Percentiles rank a stretch among this genome's conserved stretches.
Conservation (phyloP, 768 basidiomycete species). For the Naganishia antarctica region DNA sequence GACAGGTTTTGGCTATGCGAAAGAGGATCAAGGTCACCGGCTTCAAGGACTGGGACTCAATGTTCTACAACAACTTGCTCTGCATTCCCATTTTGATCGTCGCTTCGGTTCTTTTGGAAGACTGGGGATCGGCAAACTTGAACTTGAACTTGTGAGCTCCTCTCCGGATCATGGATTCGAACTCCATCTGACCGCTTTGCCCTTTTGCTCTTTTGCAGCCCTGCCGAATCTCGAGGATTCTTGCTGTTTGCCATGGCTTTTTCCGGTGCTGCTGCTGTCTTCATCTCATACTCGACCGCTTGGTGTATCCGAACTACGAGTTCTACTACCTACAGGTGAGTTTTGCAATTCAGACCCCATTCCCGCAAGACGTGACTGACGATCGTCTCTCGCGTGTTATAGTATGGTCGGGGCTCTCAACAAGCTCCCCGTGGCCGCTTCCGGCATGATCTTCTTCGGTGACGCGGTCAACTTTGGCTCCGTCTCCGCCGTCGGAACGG, state of each 20-base stretch:
- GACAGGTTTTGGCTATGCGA: slow-evolving; percentile 86
- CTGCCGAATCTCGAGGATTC: slow-evolving; percentile 68
- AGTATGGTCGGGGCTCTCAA: slow-evolving; percentile 55
- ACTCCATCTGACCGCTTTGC: too few species aligned
- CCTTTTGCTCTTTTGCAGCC: slow-evolving; percentile 56
- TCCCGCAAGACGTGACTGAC: neutral
- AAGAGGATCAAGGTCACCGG: slow-evolving; percentile 91
- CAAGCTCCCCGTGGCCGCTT: slow-evolving; percentile 84
- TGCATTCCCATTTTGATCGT: slow-evolving; percentile 83
- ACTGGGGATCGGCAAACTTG: slow-evolving; percentile 79
- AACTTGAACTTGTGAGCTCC: slow-evolving; percentile 74
- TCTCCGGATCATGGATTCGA: too few species aligned
- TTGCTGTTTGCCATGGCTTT: slow-evolving; percentile 84
- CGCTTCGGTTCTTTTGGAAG: slow-evolving; percentile 77
- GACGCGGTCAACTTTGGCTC: slow-evolving; percentile 82
- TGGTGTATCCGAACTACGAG: slow-evolving; percentile 96
- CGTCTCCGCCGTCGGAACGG: slow-evolving; percentile 76
- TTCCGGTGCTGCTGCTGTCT: slow-evolving; percentile 95
- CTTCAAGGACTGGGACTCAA: slow-evolving; percentile 97
- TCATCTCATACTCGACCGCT: slow-evolving; percentile 95
- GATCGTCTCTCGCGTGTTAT: slow-evolving; percentile 23
- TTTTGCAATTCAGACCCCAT: slow-evolving; percentile 14
- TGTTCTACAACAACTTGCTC: slow-evolving; percentile 97
- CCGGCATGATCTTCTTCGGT: slow-evolving; percentile 79
- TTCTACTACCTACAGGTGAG: slow-evolving; percentile 94